phyloP scores from a whole-genome alignment of 306 rosid genomes.

The Parietaria judaica region DNA sequence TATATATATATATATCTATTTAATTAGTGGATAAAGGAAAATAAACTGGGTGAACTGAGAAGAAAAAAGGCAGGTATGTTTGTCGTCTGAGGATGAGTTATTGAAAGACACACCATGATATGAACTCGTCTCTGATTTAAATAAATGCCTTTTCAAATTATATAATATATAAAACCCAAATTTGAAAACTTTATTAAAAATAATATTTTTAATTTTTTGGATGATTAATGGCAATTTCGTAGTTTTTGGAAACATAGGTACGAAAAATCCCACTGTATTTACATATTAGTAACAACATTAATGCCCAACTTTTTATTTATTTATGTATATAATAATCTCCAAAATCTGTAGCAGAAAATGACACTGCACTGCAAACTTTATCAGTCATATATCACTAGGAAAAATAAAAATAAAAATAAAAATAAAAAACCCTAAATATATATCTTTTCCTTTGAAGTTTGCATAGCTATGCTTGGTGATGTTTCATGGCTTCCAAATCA shows the following conservation, averaged over 20 bases:
- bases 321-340: slow-evolving; percentile 3
- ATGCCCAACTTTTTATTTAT: too few relatives aligned
- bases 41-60: neutral
- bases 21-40: neutral
- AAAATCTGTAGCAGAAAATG: slow-evolving; percentile 62
- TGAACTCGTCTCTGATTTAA: neutral
- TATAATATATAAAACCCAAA: neutral
- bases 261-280: slow-evolving; percentile 19
- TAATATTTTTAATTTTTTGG: too few relatives aligned
- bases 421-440: slow-evolving; percentile 25
- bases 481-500: slow-evolving; percentile 13
- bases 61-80: slow-evolving; percentile 4
- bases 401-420: slow-evolving; percentile 13
- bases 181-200: neutral
- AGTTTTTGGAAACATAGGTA: slow-evolving; percentile 24
- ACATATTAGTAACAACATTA: slow-evolving; percentile 27
- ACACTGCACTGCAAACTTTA: slow-evolving; percentile 79
- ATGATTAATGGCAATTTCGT: slow-evolving; percentile 25
- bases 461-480: slow-evolving; percentile 8
- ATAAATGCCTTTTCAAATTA: neutral
- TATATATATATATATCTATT: neutral
- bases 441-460: slow-evolving; percentile 17
- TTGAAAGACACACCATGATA: neutral
- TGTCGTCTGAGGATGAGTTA: slow-evolving; percentile 8
- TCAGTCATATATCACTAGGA: slow-evolving; percentile 30